phyloP scores from a whole-genome alignment of 306 rosid genomes.

The Cercis canadensis region DNA sequence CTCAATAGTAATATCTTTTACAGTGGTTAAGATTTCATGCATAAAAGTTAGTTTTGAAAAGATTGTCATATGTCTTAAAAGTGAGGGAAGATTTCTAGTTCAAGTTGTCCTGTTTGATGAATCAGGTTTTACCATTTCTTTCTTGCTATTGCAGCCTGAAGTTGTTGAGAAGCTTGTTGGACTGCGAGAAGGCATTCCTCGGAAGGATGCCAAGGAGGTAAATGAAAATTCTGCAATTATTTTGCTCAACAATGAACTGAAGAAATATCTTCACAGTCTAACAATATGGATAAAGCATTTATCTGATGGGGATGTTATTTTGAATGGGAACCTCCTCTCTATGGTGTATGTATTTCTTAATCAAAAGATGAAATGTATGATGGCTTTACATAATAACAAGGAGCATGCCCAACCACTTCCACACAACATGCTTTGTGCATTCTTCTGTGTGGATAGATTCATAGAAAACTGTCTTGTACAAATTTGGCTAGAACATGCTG shows the following conservation, averaged over 20 bases:
- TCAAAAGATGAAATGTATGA: neutral
- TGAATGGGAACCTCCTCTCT: constrained; percentile 8
- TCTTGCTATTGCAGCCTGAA: constrained; percentile 68
- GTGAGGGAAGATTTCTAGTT: constrained; percentile 9
- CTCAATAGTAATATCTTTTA: constrained; percentile 4
- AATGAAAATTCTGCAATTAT: constrained; percentile 24
- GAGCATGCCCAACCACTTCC: neutral
- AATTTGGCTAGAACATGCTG: neutral
- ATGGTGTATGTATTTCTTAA: constrained; percentile 5
- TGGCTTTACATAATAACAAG: neutral
- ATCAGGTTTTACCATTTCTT: constrained; percentile 2
- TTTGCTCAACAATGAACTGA: constrained; percentile 27
- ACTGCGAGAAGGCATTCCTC: constrained; percentile 93
- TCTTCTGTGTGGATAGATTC: too few relatives aligned
- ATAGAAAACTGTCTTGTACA: neutral
- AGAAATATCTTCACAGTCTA: constrained; percentile 1
- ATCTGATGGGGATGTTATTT: neutral
- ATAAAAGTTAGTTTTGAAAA: neutral
- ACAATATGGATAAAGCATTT: constrained; percentile 27
- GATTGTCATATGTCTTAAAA: constrained; percentile 9
- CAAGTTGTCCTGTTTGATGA: constrained; percentile 17
- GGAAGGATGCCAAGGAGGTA: constrained; percentile 99
- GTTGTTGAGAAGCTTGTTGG: constrained; percentile 97
- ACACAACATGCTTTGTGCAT: constrained; percentile 4
- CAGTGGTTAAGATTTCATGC: neutral